phyloP scores from a whole-genome alignment of 1,139 yeast species.

The Sugiyamaella castrensis region DNA sequence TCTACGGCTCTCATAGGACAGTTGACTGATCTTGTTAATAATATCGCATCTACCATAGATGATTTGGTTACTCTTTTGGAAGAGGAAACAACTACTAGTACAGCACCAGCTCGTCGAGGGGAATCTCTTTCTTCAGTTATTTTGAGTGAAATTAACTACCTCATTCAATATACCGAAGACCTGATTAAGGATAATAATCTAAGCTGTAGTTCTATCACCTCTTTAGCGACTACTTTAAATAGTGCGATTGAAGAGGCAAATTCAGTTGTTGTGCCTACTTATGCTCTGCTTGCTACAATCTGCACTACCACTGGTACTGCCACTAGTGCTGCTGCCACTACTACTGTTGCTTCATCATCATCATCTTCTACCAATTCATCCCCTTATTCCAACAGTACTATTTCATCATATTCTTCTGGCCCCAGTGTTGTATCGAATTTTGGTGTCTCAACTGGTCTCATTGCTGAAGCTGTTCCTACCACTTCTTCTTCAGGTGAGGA shows the following conservation, averaged over 20 bases:
- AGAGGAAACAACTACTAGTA: too few relatives aligned
- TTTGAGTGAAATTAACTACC: too few relatives aligned
- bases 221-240: background rate
- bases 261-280: too few relatives aligned
- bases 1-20: too few relatives aligned
- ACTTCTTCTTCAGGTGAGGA: background rate
- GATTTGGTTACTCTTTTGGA: too few relatives aligned
- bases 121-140: too few relatives aligned
- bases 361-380: background rate
- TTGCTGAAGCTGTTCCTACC: conserved; percentile 1
- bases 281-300: background rate
- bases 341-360: conserved; percentile 10
- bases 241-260: too few relatives aligned
- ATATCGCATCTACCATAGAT: too few relatives aligned
- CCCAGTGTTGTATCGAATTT: conserved; percentile 1
- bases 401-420: background rate
- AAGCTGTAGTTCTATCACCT: background rate
- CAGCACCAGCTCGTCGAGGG: too few relatives aligned
- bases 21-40: too few relatives aligned
- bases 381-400: conserved; percentile 1
- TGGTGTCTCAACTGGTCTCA: conserved; percentile 1
- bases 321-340: conserved; percentile 5
- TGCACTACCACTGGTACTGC: background rate
- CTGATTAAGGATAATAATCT: too few relatives aligned
- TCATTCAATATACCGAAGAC: too few relatives aligned